Evolutionary conservation across 2,329 filamentous ascomycete genomes (phyloP), one percentile per base, ranked within the genome.

Genomic region (Drechslerella coelobrocha): DNA sequence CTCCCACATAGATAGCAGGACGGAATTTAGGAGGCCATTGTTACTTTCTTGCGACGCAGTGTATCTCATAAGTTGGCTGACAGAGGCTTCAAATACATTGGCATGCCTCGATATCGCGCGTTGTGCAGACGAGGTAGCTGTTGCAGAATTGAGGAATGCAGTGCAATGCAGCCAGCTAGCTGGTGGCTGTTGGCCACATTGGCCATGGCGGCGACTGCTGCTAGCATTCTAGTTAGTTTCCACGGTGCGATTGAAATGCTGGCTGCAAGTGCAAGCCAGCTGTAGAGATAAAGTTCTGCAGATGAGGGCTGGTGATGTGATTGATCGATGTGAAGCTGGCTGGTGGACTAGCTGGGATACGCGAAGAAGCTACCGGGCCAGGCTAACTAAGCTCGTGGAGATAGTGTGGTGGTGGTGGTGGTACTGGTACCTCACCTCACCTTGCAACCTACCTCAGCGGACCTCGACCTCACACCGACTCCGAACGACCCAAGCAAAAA

Each of bases 101-200:
- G 17, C 17, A 47, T 10, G n/a, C n/a, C n/a, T n/a, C n/a, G n/a
- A n/a, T n/a, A n/a, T 10, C 29, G 27, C 50, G 63, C 55, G 63
- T 68, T 68, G 63, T 34, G 55, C 45, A 41, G 47, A 43, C 19
- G n/a, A 23, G 41, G 34, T 24, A 26, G 47, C 52, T 61, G 63
- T 68, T 68, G 63, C 34, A 68, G 47, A 55, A 61, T 55, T 56
- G 55, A 60, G 24, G 39, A 59, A 34, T 12, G 29, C 29, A n/a
- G n/a, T n/a, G n/a, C n/a, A n/a, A n/a, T n/a, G n/a, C 27, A 27
- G 43, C 27, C 31, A 37, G 27, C 43, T 56, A 43, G 51, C 23
- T 26, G 37, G n/a, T 34, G 29, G 63, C 55, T 51, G 51, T 61
- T 34, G 50, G 60, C 52, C 37, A 54, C 54, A 50, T 19, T 19